These are phyloP conservation scores for Ascoidea rubescens DNA, from an alignment of 805 yeast genomes.

Conservation along the genomic window DNA sequence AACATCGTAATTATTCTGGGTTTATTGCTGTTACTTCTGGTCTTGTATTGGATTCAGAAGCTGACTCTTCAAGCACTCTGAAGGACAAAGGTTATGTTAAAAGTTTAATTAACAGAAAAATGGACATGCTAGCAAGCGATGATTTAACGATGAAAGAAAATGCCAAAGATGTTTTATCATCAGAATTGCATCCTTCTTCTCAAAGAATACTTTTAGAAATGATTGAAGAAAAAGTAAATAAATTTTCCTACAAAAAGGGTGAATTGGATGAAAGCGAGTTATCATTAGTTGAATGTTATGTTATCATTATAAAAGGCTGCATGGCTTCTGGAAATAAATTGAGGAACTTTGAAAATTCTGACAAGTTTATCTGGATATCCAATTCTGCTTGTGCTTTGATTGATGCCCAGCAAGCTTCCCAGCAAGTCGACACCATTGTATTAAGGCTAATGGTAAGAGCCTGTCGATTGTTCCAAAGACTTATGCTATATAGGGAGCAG, in stretches of 20 bases:
- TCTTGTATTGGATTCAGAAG: conserved; percentile 5
- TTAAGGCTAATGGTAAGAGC: neutral
- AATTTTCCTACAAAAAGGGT: conserved; percentile 16
- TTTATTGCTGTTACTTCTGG: conserved; percentile 62
- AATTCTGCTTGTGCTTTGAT: neutral
- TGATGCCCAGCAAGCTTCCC: neutral
- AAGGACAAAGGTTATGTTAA: neutral
- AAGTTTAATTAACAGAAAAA: conserved; percentile 24
- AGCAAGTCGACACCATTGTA: neutral
- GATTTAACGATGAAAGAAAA: conserved; percentile 45
- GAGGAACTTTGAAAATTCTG: neutral
- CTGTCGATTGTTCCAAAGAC: neutral
- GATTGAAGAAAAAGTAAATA: conserved; percentile 18
- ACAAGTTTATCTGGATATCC: neutral
- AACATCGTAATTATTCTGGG: conserved; percentile 47
- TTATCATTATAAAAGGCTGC: neutral
- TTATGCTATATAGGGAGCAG: neutral
- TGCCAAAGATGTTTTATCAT: conserved; percentile 55
- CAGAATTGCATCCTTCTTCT: conserved; percentile 42
- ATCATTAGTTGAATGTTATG: neutral
- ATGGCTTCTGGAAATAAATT: neutral
- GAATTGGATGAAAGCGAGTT: neutral
- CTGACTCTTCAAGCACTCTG: neutral
- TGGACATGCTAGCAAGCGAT: conserved; percentile 31
- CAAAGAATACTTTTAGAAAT: conserved; percentile 4